Base-by-base conservation (phyloP, 2,329 filamentous ascomycete species). In the Acrodontium crateriforme region DNA sequence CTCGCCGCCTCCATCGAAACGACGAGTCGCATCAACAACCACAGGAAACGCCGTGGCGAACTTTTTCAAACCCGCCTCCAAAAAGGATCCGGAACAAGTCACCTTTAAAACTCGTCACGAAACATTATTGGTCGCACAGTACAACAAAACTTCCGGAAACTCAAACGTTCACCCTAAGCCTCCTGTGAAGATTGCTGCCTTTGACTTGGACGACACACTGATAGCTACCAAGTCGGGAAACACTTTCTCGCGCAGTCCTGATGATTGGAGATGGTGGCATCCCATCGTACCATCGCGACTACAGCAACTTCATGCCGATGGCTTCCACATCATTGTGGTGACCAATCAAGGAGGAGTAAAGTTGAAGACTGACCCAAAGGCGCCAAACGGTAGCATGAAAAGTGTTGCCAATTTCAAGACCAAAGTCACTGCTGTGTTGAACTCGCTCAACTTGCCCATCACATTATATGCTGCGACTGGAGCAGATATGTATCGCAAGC, bases 221-320 rank as follows among this genome's bases (percentile, higher is more conserved):
- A 83, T 98, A 36, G 63, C 64, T 2, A 78, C 83, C 0, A 66
- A 72, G 3, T 92, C 84, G 0, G 84, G 84, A 6, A 89, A 82
- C 54, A 78, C 69, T 27, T 87, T 87, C 46, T 67, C 72, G 3
- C 67, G 67, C 28, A 70, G 74, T 39, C 69, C 74, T 0, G 61
- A 63, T 3, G 87, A 95, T 50, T 98, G 89, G 89, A 83, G 81
- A 52, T 98, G 89, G 89, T 95, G 84, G 83, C 62, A 91, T 50
- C 43, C 56, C 9, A 64, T 58, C 11, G 79, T 95, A 1, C 82
- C 83, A 1, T 55, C 53, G 0, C 70, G 60, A 28, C 53, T 98
- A 11, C 70, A 67, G 39, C 60, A 74, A 34, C 61, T 95, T 2
- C 69, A 82, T 45, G 60, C 71, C 8, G 69, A 89, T 40, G 82